Evolutionary conservation across 2,329 filamentous ascomycete species (phyloP).

Genomic region (Dothistroma pini): DNA sequence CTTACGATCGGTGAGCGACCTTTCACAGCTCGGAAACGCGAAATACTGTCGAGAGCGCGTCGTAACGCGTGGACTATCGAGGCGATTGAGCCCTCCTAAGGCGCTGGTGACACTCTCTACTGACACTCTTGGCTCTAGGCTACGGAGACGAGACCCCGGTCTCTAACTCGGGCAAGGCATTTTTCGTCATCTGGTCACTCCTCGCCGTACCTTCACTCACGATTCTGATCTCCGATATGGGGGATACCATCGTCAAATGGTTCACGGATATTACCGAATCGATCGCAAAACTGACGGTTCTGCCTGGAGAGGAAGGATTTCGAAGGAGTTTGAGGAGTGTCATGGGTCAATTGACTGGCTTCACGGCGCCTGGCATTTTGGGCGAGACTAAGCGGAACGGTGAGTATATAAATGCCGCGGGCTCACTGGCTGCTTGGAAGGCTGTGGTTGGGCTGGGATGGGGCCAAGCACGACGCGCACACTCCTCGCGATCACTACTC

Average conservation of each 20-base stretch:
- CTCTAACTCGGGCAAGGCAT: slow-evolving; percentile 51
- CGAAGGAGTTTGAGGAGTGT: slow-evolving; percentile 25
- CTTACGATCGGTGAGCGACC: slow-evolving; percentile 46
- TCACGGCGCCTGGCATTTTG: slow-evolving; percentile 18
- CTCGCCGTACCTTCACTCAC: slow-evolving; percentile 54
- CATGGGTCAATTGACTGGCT: slow-evolving; percentile 7
- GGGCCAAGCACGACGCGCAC: neutral
- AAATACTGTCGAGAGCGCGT: neutral
- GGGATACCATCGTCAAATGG: slow-evolving; percentile 52
- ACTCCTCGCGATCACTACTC: too few relatives aligned
- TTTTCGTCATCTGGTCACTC: slow-evolving; percentile 57
- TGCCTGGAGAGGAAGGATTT: slow-evolving; percentile 10
- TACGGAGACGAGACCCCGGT: slow-evolving; percentile 50
- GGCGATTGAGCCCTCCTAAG: neutral
- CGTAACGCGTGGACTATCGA: neutral
- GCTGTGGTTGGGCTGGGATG: neutral
- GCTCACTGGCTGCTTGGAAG: neutral
- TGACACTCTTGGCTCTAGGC: slow-evolving; percentile 29
- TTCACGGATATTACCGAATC: slow-evolving; percentile 56
- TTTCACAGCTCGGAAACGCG: too few relatives aligned
- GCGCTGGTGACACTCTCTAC: neutral
- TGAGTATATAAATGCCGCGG: neutral
- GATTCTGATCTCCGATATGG: slow-evolving; percentile 53
- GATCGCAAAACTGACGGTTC: slow-evolving; percentile 52
- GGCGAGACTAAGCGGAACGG: slow-evolving; percentile 15